Evolutionary conservation across 192 early-diverging fungal genomes (phyloP), one percentile per base, ranked within the genome.

Genomic region (Radiomyces spectabilis): DNA sequence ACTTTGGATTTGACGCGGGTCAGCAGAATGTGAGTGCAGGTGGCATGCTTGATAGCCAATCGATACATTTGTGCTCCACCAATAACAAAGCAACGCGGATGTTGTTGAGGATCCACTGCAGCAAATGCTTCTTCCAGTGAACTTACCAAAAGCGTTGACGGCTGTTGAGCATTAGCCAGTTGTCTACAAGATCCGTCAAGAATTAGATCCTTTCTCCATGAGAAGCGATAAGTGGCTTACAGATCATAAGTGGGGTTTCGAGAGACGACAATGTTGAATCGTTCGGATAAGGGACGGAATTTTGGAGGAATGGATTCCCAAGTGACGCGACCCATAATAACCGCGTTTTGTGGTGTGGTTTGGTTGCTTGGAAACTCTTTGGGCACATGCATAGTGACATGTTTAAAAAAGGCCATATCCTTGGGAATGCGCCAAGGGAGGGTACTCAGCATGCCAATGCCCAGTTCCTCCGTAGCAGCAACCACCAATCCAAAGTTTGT

Each of bases 281-380:
- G 76, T 39, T 71, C 53, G 8, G 56, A 51, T n/a, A 99, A 68
- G 6, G 96, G 96, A 37, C 87, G 72, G 57, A 84, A 91, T 45
- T 81, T 83, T 5, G 45, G 40, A 2, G 96, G 96, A 40, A 99
- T 90, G 3, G 86, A 89, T 58, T 94, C 89, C 93, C 94, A 99
- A 16, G 92, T 95, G 18, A 72, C 69, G 38, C 93, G 79, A 38
- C 96, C 96, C 91, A 99, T 92, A 57, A 99, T 88, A 38, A 91
- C 87, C 0, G 84, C 87, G 65, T 98, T 98, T 56, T 68, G 68
- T n/a, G n/a, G n/a, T 5, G 31, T 25, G 8, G 42, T 44, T 16
- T 32, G 10, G 7, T 38, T 22, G 29, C 13, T 31, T n/a, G n/a
- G n/a, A n/a, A n/a, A n/a, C 16, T 46, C 32, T 5, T 37, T 25